Evolutionary conservation across 257 asterid genomes (phyloP).

Genomic region (Solanum pinnatisectum): DNA sequence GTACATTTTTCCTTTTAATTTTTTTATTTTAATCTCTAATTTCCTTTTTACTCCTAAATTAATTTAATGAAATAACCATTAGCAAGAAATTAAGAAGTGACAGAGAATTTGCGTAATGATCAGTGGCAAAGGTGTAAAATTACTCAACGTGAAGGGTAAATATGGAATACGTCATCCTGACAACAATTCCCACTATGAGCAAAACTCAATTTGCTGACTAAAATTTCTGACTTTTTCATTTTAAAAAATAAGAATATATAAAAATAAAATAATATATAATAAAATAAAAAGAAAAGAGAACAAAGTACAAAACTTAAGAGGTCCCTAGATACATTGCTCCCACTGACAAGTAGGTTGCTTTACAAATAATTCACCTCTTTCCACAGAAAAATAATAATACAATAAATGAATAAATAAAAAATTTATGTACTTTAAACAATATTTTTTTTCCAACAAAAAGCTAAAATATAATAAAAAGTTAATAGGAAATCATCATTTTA

Average conservation of each 20-base stretch:
- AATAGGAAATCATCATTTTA: not conserved
- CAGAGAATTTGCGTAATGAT: not conserved
- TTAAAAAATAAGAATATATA: not conserved
- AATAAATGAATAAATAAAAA: too few species aligned
- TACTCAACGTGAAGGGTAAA: not conserved
- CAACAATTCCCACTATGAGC: not conserved
- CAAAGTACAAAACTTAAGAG: not conserved
- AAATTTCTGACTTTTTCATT: not conserved
- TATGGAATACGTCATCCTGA: not conserved
- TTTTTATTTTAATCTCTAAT: not conserved
- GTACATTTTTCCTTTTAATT: not conserved
- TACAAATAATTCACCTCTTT: slow-evolving; percentile 1
- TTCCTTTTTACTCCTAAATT: not conserved
- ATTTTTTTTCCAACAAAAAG: not conserved
- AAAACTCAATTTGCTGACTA: not conserved
- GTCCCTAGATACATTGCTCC: not conserved
- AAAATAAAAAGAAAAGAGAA: not conserved
- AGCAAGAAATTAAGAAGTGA: not conserved
- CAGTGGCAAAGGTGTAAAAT: not conserved
- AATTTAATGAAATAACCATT: too few species aligned
- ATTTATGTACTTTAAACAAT: not conserved
- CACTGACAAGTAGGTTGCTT: not conserved
- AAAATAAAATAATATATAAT: not conserved
- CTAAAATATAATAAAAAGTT: not conserved
- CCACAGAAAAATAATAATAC: not conserved